These are phyloP conservation scores for Pelargonium myrrhifolium DNA, from an alignment of 441 rosid genomes.

Conservation along the genomic window DNA sequence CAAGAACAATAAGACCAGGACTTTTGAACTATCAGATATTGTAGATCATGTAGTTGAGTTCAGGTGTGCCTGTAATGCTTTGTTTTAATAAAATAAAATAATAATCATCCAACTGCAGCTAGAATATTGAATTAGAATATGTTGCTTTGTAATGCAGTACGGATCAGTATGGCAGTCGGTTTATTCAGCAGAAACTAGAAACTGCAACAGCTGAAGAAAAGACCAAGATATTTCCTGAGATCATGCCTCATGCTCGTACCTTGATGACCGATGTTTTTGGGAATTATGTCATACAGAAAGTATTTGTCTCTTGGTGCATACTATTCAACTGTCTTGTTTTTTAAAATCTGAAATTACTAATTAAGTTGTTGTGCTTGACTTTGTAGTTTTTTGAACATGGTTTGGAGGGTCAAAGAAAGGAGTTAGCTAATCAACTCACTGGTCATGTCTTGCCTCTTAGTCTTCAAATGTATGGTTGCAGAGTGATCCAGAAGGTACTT, in stretches of 20 bases:
- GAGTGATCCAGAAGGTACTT: slow-evolving; percentile 71
- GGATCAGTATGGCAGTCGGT: slow-evolving; percentile 92
- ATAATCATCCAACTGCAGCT: not conserved
- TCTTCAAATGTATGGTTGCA: slow-evolving; percentile 68
- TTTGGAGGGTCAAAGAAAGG: slow-evolving; percentile 51
- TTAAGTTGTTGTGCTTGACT: not conserved
- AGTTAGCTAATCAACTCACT: slow-evolving; percentile 57
- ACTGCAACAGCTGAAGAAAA: slow-evolving; percentile 67
- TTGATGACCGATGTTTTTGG: slow-evolving; percentile 93
- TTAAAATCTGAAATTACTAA: not conserved
- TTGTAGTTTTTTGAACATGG: slow-evolving; percentile 81
- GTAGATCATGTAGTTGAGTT: slow-evolving; percentile 75
- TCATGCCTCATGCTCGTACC: slow-evolving; percentile 67
- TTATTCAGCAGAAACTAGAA: slow-evolving; percentile 94
- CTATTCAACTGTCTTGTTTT: not conserved
- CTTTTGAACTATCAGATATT: slow-evolving; percentile 69
- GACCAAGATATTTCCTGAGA: slow-evolving; percentile 73
- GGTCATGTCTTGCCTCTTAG: slow-evolving; percentile 72
- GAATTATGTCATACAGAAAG: slow-evolving; percentile 90
- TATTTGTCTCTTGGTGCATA: slow-evolving; percentile 18
- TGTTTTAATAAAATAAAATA: not conserved
- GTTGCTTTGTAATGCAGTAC: slow-evolving; percentile 34
- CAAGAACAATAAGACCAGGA: slow-evolving; percentile 66
- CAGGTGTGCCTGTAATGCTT: slow-evolving; percentile 38
- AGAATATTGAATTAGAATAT: not conserved